A percentile compares a stretch with the other conserved stretches of the same genome.
These are phyloP conservation scores for Cicer chorassanicum DNA, from an alignment of 306 rosid species.

Conservation along the genomic window DNA sequence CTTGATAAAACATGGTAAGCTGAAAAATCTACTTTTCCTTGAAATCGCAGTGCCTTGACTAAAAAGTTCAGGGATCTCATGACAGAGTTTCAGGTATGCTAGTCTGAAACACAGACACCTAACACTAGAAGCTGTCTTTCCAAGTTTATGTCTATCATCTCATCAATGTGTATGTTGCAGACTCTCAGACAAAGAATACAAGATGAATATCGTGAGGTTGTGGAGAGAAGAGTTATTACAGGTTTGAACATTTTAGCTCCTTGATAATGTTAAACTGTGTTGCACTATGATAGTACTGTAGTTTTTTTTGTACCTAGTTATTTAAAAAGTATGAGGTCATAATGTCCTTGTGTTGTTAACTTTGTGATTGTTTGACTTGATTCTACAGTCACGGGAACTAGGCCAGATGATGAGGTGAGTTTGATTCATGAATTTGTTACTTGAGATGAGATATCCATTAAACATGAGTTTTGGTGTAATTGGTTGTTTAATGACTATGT, in stretches of 20 bases:
- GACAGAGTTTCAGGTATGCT: constrained; percentile 87
- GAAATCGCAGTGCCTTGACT: constrained; percentile 70
- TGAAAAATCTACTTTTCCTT: constrained; percentile 41
- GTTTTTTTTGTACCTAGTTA: neutral
- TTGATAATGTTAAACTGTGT: constrained; percentile 39
- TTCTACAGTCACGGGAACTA: constrained; percentile 82
- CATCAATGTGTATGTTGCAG: constrained; percentile 51
- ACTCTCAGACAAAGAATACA: constrained; percentile 92
- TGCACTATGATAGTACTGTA: constrained; percentile 11
- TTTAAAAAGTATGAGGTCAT: constrained; percentile 29
- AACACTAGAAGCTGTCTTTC: constrained; percentile 28
- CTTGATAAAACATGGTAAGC: constrained; percentile 23
- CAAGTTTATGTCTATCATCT: constrained; percentile 43
- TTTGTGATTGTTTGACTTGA: constrained; percentile 46
- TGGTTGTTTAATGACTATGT: constrained; percentile 42
- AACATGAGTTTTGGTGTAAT: constrained; percentile 45
- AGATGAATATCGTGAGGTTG: constrained; percentile 99
- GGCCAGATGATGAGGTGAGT: constrained; percentile 96
- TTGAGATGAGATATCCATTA: constrained; percentile 28
- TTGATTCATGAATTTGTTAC: constrained; percentile 37
- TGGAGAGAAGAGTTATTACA: constrained; percentile 97
- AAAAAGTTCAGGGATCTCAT: constrained; percentile 88
- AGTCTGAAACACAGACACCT: constrained; percentile 19
- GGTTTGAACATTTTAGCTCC: constrained; percentile 59
- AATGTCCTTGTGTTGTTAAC: constrained; percentile 34